These are phyloP conservation scores for Talaromyces wortmannii DNA, from an alignment of 495 filamentous ascomycete genomes.

Conservation along the genomic window DNA sequence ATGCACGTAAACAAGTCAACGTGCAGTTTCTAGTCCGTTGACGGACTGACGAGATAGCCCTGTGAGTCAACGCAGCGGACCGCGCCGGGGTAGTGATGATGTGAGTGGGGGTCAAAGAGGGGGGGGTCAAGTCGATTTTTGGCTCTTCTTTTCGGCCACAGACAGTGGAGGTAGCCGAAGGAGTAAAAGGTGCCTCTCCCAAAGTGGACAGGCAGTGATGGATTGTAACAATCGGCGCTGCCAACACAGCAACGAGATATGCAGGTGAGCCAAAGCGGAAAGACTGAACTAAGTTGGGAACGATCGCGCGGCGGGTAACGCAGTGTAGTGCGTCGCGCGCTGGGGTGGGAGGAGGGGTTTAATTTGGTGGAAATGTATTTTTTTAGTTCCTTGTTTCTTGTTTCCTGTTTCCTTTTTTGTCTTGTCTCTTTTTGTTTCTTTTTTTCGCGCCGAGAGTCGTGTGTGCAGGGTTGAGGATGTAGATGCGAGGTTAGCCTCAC, in stretches of 20 bases:
- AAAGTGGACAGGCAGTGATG: neutral
- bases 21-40: neutral
- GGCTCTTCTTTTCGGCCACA: neutral
- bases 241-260: conserved; percentile 6
- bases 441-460: neutral
- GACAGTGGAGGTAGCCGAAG: neutral
- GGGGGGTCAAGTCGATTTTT: neutral
- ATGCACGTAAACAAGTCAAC: conserved; percentile 5
- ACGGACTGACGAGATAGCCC: neutral
- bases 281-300: conserved; percentile 4
- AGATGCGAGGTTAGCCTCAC: neutral
- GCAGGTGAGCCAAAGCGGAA: conserved; percentile 9
- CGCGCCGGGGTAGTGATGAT: neutral
- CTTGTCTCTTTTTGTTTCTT: no score
- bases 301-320: conserved; percentile 3
- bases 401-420: neutral
- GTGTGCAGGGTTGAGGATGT: neutral
- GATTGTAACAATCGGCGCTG: conserved; percentile 1
- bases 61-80: neutral
- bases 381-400: neutral
- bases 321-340: no score
- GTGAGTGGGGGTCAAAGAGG: neutral
- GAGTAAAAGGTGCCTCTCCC: neutral
- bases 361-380: neutral
- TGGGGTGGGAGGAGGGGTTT: neutral